These are phyloP conservation scores for Fusarium sp. DNA, from an alignment of 2,329 filamentous ascomycete species.

Conservation along the genomic window DNA sequence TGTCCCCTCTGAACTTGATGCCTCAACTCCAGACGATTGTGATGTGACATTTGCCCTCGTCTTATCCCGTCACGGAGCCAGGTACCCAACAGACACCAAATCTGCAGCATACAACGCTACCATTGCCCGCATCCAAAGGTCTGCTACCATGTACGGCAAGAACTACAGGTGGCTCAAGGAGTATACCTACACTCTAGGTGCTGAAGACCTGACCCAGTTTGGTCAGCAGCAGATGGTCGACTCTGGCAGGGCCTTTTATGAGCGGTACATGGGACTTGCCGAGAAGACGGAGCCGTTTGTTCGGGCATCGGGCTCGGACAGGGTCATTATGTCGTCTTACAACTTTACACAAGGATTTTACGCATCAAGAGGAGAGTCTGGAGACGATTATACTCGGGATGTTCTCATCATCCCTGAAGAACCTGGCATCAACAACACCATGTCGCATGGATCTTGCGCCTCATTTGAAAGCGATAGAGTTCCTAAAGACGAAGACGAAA, in stretches of 20 bases:
- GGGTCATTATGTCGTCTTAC: constrained; percentile 76
- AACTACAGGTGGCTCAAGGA: constrained; percentile 73
- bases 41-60: constrained; percentile 79
- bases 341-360: constrained; percentile 81
- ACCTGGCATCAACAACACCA: constrained; percentile 75
- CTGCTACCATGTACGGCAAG: constrained; percentile 63
- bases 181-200: constrained; percentile 75
- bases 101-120: constrained; percentile 67
- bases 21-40: constrained; percentile 70
- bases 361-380: constrained; percentile 48
- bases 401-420: constrained; percentile 76
- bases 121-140: constrained; percentile 69
- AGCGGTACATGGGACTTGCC: constrained; percentile 72
- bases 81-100: constrained; percentile 78
- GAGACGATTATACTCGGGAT: constrained; percentile 57
- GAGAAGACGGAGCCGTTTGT: constrained; percentile 69
- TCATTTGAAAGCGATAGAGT: constrained; percentile 69
- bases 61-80: constrained; percentile 83
- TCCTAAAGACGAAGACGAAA: constrained; percentile 54
- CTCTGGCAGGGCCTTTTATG: constrained; percentile 78
- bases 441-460: constrained; percentile 76
- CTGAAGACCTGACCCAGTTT: constrained; percentile 72
- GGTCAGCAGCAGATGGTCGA: constrained; percentile 74
- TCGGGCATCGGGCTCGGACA: constrained; percentile 71
- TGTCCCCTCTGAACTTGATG: constrained; percentile 70